phyloP scores from a whole-genome alignment of 441 rosid genomes.

The Aquilaria agallochum region DNA sequence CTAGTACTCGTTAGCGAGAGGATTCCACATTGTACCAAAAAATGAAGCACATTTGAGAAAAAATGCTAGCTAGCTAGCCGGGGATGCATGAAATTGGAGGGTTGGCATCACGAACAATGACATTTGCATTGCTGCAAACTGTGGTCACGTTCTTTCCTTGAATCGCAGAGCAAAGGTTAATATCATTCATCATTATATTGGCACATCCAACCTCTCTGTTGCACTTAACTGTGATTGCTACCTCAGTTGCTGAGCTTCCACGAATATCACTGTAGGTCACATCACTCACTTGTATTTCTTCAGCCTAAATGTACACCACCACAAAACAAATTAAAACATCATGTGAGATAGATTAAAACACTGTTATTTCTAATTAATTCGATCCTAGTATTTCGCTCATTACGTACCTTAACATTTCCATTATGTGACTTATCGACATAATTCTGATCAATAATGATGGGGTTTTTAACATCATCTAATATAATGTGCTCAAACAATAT shows the following conservation, averaged over 20 bases:
- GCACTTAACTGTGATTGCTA: slow-evolving; percentile 26
- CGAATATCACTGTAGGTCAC: slow-evolving; percentile 19
- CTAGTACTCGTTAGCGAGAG: too few species aligned
- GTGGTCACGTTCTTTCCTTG: slow-evolving; percentile 18
- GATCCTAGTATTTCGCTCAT: too few species aligned
- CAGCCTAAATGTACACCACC: too few species aligned
- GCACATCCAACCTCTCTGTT: slow-evolving; percentile 23
- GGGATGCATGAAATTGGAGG: background rate
- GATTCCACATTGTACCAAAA: too few species aligned
- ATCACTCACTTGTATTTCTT: slow-evolving; percentile 5
- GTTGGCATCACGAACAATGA: too few species aligned
- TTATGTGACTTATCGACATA: slow-evolving; percentile 23
- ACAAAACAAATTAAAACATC: too few species aligned
- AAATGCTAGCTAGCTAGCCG: too few species aligned
- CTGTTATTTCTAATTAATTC: too few species aligned
- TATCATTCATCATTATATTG: slow-evolving; percentile 21
- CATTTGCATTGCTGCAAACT: slow-evolving; percentile 17
- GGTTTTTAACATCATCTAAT: slow-evolving; percentile 18
- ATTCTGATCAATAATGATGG: slow-evolving; percentile 31
- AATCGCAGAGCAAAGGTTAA: slow-evolving; percentile 11
- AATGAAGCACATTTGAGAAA: too few species aligned
- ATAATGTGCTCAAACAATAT: slow-evolving; percentile 26
- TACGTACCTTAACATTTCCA: background rate
- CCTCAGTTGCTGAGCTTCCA: slow-evolving; percentile 26
- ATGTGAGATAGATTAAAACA: too few species aligned